A percentile compares a stretch with the other conserved stretches of the same genome.
These are phyloP conservation scores for Tolypocladium endophyticum DNA, from an alignment of 2,329 filamentous ascomycete species.

Conservation along the genomic window DNA sequence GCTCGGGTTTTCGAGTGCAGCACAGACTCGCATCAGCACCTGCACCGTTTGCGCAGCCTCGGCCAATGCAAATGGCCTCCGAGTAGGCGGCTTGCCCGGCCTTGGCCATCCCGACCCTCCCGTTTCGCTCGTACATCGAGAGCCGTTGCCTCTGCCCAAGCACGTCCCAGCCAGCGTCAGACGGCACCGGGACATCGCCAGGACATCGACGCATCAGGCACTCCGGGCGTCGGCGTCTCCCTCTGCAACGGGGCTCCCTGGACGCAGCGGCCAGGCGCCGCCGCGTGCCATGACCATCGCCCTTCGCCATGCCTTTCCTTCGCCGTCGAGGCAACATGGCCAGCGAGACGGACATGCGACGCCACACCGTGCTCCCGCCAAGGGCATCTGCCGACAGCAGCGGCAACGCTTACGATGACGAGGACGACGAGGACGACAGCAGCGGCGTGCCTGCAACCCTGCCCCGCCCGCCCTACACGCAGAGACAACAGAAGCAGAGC, in stretches of 20 bases:
- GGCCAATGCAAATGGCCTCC: neutral
- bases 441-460: slow-evolving; percentile 3
- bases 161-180: neutral
- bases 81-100: neutral
- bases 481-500: neutral
- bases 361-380: slow-evolving; percentile 30
- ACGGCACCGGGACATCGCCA: neutral
- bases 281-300: slow-evolving; percentile 25
- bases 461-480: slow-evolving; percentile 2
- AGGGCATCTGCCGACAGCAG: slow-evolving; percentile 11
- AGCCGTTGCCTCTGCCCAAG: neutral
- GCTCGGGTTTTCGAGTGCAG: neutral
- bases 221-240: neutral
- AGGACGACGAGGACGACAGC: slow-evolving; percentile 10
- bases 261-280: slow-evolving; percentile 11
- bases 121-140: slow-evolving; percentile 1
- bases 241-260: neutral
- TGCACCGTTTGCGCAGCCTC: neutral
- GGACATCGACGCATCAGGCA: neutral
- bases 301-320: slow-evolving; percentile 46
- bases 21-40: neutral
- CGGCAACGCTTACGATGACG: neutral
- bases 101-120: slow-evolving; percentile 1
- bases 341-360: slow-evolving; percentile 49
- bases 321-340: slow-evolving; percentile 50